phyloP scores from a whole-genome alignment of 495 filamentous ascomycete genomes.

The Jackrogersella multiformis region DNA sequence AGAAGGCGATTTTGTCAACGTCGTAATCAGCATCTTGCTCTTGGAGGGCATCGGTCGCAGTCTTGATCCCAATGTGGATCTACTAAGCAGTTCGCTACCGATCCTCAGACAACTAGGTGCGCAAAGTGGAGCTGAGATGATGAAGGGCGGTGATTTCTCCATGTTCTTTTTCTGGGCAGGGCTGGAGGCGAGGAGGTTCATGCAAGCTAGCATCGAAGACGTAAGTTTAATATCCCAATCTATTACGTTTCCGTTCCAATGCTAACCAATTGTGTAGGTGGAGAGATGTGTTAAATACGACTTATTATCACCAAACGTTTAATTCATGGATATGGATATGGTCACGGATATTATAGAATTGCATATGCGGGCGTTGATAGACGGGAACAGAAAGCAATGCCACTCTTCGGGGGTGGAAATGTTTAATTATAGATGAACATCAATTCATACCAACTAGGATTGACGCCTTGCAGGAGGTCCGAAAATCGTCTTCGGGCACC shows the following conservation, averaged over 20 bases:
- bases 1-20: slow-evolving; percentile 98
- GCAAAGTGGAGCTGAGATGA: slow-evolving; percentile 72
- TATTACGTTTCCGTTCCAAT: not conserved
- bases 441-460: slow-evolving; percentile 14
- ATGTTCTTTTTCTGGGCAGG: slow-evolving; percentile 96
- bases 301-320: slow-evolving; percentile 82
- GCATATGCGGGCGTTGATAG: slow-evolving; percentile 31
- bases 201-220: slow-evolving; percentile 88
- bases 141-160: slow-evolving; percentile 80
- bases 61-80: slow-evolving; percentile 85
- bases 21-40: slow-evolving; percentile 92
- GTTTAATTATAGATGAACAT: slow-evolving; percentile 21
- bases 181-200: slow-evolving; percentile 84
- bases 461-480: not conserved
- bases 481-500: not conserved
- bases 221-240: slow-evolving; percentile 59
- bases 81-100: slow-evolving; percentile 86
- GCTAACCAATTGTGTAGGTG: slow-evolving; percentile 55
- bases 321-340: slow-evolving; percentile 35
- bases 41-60: slow-evolving; percentile 93
- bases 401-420: slow-evolving; percentile 16
- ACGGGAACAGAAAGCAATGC: slow-evolving; percentile 11
- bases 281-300: slow-evolving; percentile 88
- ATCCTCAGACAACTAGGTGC: slow-evolving; percentile 90
- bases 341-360: slow-evolving; percentile 21